A percentile compares a stretch with the other conserved stretches of the same genome.
These are phyloP conservation scores for Scopulariopsis brevicaulis DNA, from an alignment of 2,329 filamentous ascomycete genomes.

Conservation along the genomic window DNA sequence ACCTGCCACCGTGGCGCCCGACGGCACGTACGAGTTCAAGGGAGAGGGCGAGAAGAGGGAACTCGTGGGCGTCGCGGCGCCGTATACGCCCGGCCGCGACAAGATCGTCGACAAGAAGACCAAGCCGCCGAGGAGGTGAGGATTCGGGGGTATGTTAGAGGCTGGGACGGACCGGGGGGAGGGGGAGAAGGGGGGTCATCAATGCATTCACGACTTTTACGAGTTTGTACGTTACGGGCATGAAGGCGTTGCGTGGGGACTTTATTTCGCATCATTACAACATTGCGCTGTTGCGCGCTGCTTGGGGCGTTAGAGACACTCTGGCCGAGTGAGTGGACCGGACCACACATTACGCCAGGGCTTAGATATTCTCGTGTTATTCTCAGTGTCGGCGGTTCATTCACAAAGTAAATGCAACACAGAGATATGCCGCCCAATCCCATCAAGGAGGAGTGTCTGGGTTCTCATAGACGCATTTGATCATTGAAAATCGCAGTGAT, in stretches of 20 bases:
- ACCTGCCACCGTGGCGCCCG: constrained; percentile 30
- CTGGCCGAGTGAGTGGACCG: background rate
- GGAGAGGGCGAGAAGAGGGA: constrained; percentile 30
- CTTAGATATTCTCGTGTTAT: background rate
- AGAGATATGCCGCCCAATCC: no score
- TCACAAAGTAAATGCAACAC: background rate
- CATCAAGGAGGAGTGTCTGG: no score
- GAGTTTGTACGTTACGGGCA: background rate
- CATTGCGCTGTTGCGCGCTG: background rate
- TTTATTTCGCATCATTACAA: background rate
- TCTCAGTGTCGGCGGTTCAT: background rate
- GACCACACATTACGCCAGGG: background rate
- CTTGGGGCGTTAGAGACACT: background rate
- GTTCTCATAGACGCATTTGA: background rate
- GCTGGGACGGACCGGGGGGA: background rate
- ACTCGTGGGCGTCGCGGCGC: constrained; percentile 41
- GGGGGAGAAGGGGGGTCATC: background rate
- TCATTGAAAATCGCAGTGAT: background rate
- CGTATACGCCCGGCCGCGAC: constrained; percentile 43
- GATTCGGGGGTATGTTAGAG: background rate
- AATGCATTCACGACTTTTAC: background rate
- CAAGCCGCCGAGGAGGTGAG: constrained; percentile 12
- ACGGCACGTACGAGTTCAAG: constrained; percentile 39
- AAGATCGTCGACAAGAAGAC: constrained; percentile 25
- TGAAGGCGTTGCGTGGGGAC: background rate